Evolutionary conservation across 768 basidiomycete species (phyloP).

Genomic region (Daedaleopsis nitida): DNA sequence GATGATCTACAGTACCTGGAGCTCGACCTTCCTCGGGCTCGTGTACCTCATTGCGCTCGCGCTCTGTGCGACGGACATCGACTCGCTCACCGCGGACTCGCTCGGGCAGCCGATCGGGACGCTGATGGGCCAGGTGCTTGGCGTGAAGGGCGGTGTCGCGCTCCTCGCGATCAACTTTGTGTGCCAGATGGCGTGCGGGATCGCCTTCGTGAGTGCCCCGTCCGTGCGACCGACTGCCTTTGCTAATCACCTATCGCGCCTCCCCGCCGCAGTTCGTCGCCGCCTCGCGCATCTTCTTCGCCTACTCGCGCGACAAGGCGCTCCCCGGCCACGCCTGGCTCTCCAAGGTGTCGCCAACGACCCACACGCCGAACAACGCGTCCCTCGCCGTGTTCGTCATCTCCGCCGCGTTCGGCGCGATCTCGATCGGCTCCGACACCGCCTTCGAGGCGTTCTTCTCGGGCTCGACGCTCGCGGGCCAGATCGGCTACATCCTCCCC

Average conservation of each 20-base stretch:
- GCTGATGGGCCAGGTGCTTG: constrained; percentile 15
- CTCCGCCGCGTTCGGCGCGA: constrained; percentile 15
- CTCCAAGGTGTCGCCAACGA: constrained; percentile 16
- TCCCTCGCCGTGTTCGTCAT: constrained; percentile 12
- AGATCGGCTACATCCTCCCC: constrained; percentile 21
- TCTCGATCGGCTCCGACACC: constrained; percentile 1
- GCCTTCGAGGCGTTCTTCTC: constrained; percentile 11
- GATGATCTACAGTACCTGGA: constrained; percentile 22
- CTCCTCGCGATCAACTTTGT: constrained; percentile 21
- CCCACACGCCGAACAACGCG: constrained; percentile 23
- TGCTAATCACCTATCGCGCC: too few species aligned
- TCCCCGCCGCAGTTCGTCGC: constrained; percentile 17
- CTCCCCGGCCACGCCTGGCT: constrained; percentile 22
- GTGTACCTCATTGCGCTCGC: constrained; percentile 10
- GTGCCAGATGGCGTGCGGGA: constrained; percentile 5
- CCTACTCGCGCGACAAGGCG: constrained; percentile 21
- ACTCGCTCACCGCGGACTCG: constrained; percentile 9
- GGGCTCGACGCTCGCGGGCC: constrained; percentile 17
- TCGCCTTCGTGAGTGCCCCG: constrained; percentile 21
- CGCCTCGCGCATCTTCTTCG: constrained; percentile 22
- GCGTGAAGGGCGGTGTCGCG: constrained; percentile 15
- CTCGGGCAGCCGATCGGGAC: constrained; percentile 25
- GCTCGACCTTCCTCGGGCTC: constrained; percentile 11
- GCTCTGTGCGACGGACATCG: constrained; percentile 3
- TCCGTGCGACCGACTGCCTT: constrained; percentile 11